Base-by-base conservation (phyloP, 148 eudicot genomes). In the Heliamphora exappendiculata region DNA sequence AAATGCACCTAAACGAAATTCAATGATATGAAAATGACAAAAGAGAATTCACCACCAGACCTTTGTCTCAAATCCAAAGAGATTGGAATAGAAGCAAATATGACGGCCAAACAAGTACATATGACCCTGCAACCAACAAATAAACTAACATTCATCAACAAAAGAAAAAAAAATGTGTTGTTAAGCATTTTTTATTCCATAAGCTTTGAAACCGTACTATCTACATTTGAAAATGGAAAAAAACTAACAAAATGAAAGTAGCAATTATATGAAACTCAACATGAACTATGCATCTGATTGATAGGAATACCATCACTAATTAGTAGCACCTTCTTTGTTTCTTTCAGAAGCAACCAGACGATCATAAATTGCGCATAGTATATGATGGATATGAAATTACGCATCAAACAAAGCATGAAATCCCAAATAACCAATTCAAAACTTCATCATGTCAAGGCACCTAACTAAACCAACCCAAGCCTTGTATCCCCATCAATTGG, bases 31-130 rank as follows among this genome's bases (percentile, higher is more conserved):
- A 39, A 75, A 60, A 64, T 11, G 14, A 39, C 62, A 29, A 79
- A 62, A 57, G 39, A 67, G 85, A 17, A 47, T 68, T 2, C 12
- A 68, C 39, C 51, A 68, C 55, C 73, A 58, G 59, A 95, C 99
- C 99, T 95, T 95, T 36, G 99, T 91, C 88, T 95, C 99, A 85
- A 91, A 95, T 82, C 99, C 98, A 86, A 95, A 93, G 26, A 95
- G 86, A 81, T 95, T 95, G 81, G 98, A 88, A 79, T 95, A 95
- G 82, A 95, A 95, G 91, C 99, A 95, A 80, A 95, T 80, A 79
- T 79, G 82, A 79, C 80, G 91, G 67, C 77, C 94, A 85, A 95
- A 95, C 77, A 95, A 72, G 84, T 95, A 95, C 99, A 95, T 89
- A 78, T 95, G 99, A 73, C 99, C 99, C 99, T 95, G 96, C 90